Evolutionary conservation across 176 grass and related monocot genomes (phyloP).

Genomic region (Juncus effusus): DNA sequence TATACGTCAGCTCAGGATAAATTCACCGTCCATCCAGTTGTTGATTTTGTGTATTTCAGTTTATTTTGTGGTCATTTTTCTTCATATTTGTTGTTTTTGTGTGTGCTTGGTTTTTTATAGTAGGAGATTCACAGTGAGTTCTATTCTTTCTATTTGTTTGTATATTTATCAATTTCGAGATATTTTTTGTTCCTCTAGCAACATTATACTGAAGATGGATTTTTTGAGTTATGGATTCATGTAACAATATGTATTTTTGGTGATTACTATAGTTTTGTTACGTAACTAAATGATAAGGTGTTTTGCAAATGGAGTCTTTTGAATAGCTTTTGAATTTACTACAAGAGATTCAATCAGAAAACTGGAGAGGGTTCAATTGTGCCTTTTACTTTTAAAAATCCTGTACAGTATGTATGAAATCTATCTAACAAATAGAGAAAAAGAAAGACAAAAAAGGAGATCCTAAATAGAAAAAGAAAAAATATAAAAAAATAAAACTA

Average conservation of each 20-base stretch:
- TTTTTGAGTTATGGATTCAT: constrained; percentile 10
- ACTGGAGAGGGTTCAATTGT: no score
- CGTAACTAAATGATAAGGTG: no score
- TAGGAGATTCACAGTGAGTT: neutral
- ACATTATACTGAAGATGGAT: neutral
- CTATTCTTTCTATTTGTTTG: constrained; percentile 28
- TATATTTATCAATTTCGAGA: constrained; percentile 15
- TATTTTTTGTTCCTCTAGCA: constrained; percentile 2
- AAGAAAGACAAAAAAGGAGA: no score
- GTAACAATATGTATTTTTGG: constrained; percentile 14
- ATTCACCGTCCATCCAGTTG: neutral
- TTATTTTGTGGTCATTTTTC: neutral
- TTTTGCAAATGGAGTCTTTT: no score
- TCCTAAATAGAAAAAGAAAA: no score
- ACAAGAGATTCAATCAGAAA: no score
- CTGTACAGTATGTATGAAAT: no score
- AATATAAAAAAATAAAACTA: no score
- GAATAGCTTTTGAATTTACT: no score
- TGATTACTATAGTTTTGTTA: constrained; percentile 12
- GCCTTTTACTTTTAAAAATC: no score
- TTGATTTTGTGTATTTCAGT: neutral
- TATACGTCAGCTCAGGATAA: constrained; percentile 80
- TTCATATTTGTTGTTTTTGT: constrained; percentile 9
- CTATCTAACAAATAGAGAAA: no score
- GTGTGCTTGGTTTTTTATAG: neutral